A percentile compares a stretch with the other conserved stretches of the same genome.
Evolutionary conservation across 2,329 filamentous ascomycete genomes (phyloP).

Genomic region (Calonectria leucothoes): DNA sequence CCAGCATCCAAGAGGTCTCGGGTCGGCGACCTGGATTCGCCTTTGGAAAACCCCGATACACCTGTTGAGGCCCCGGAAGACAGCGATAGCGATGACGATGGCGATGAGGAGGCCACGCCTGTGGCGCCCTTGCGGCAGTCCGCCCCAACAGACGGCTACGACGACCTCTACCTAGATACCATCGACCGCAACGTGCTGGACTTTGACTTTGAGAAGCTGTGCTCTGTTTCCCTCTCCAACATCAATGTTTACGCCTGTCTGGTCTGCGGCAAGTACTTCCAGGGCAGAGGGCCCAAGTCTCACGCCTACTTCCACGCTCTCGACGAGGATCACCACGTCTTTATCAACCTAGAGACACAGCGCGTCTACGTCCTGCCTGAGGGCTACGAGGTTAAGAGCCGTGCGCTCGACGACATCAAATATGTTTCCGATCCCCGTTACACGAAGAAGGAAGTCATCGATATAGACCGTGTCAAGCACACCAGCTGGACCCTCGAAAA

Average conservation of each 20-base stretch:
- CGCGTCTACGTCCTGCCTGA: slow-evolving; percentile 93
- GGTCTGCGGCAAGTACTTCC: slow-evolving; percentile 97
- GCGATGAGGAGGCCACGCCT: slow-evolving; percentile 54
- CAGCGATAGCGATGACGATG: slow-evolving; percentile 51
- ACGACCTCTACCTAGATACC: slow-evolving; percentile 96
- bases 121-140: slow-evolving; percentile 63
- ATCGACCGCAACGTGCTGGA: slow-evolving; percentile 93
- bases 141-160: slow-evolving; percentile 87
- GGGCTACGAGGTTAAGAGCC: slow-evolving; percentile 95
- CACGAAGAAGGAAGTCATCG: slow-evolving; percentile 81
- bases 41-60: slow-evolving; percentile 46
- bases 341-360: slow-evolving; percentile 96
- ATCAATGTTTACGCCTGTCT: slow-evolving; percentile 99
- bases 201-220: slow-evolving; percentile 99
- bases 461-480: slow-evolving; percentile 75
- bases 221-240: slow-evolving; percentile 94
- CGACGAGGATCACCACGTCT: slow-evolving; percentile 95
- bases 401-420: slow-evolving; percentile 97
- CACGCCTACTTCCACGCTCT: slow-evolving; percentile 98
- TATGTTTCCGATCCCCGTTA: slow-evolving; percentile 95
- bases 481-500: slow-evolving; percentile 81
- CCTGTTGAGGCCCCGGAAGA: slow-evolving; percentile 46
- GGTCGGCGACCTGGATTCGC: slow-evolving; percentile 58
- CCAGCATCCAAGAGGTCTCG: slow-evolving; percentile 71
- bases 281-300: slow-evolving; percentile 92